A percentile compares a stretch with the other conserved stretches of the same genome.
These are phyloP conservation scores for Hypoxylon crocopeplum DNA, from an alignment of 495 filamentous ascomycete species.

Conservation along the genomic window DNA sequence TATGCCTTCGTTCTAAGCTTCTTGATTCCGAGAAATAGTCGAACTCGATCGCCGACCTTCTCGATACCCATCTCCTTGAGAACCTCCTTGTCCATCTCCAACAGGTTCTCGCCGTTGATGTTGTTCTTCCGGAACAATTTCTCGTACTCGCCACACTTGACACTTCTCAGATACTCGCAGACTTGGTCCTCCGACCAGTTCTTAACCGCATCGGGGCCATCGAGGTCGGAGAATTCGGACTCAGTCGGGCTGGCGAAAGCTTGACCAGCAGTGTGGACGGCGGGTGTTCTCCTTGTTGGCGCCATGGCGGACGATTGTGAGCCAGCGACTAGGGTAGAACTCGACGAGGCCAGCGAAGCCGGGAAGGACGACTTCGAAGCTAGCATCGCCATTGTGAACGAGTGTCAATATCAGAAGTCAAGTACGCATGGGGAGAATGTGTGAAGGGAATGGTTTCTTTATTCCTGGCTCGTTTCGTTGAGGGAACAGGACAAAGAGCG, in stretches of 20 bases:
- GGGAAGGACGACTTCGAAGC: constrained; percentile 83
- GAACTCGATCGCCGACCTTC: constrained; percentile 96
- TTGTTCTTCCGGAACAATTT: constrained; percentile 90
- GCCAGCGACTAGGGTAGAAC: constrained; percentile 60
- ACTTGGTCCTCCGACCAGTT: constrained; percentile 93
- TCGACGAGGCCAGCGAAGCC: constrained; percentile 63
- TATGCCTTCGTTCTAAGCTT: constrained; percentile 85
- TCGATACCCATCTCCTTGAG: constrained; percentile 98
- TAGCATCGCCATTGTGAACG: constrained; percentile 75
- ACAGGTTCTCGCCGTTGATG: constrained; percentile 93
- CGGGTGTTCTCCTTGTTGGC: constrained; percentile 59
- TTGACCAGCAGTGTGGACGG: constrained; percentile 65
- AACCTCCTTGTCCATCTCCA: constrained; percentile 95
- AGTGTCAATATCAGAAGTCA: constrained; percentile 22
- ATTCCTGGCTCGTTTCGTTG: constrained; percentile 1
- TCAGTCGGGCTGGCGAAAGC: constrained; percentile 87
- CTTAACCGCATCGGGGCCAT: constrained; percentile 61
- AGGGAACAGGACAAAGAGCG: constrained; percentile 21
- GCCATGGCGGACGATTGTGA: constrained; percentile 61
- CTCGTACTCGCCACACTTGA: constrained; percentile 93
- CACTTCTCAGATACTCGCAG: constrained; percentile 84
- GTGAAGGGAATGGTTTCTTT: constrained; percentile 14
- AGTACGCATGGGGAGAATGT: constrained; percentile 34
- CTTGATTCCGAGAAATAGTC: constrained; percentile 91
- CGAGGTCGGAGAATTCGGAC: constrained; percentile 88